Evolutionary conservation across 2,329 filamentous ascomycete genomes (phyloP), one percentile per base, ranked within the genome.

Genomic region (Exophiala aquamarina): DNA sequence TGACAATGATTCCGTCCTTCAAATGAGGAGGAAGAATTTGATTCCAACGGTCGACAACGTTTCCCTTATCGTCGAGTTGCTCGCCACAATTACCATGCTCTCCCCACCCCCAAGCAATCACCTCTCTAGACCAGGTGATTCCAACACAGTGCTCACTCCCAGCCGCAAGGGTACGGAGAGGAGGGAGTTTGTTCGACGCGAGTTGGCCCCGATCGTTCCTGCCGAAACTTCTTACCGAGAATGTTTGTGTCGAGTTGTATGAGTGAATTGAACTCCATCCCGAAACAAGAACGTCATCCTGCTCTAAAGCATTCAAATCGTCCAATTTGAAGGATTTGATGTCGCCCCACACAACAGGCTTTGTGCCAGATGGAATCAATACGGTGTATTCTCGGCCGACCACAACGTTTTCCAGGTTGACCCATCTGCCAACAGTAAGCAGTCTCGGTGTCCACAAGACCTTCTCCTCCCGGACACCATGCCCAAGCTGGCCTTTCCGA

Each of bases 11-110:
- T 8, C 67, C 71, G 3, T 74, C 63, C 13, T 76, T 69, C 61
- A 76, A 75, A 10, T n/a, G 26, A 18, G 47, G 38, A 28, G 45
- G 18, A 11, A 38, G n/a, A 36, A 57, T 49, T 49, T 80, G 70
- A 62, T 85, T 90, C 74, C 79, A 88, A 50, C 74, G 75, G 8
- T 79, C 84, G 55, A 84, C 85, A 36, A 90, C 82, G 66, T 87
- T 81, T 40, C 81, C 82, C 52, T 77, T 71, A 14, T 76, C 71
- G 52, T 82, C 80, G 10, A 70, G 73, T 33, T 78, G 73, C 28
- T 82, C 79, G 3, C 93, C 93, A 65, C 93, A 98, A 65, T 98
- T 98, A 1, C 93, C 93, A 69, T 98, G 93, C 68, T 97, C 92
- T 2, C 90, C 91, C 93, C 93, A 98, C 15, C 93, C 93, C 89